Conservation (phyloP, 352 stramenopile species). For the Saprolegnia parasitica region DNA sequence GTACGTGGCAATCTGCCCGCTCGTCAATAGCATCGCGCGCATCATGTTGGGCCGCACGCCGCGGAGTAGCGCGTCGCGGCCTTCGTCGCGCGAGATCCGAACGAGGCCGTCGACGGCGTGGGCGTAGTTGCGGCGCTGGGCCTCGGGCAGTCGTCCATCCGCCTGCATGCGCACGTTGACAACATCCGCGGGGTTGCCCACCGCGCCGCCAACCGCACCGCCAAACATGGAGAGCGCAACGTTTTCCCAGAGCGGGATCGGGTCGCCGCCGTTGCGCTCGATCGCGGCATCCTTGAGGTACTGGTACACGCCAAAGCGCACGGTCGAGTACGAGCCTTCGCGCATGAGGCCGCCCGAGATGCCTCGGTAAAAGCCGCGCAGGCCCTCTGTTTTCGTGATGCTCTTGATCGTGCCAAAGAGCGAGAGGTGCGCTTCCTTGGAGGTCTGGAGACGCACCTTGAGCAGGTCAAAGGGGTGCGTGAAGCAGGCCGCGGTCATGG, state of each 20-base stretch:
- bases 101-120: conserved; percentile 68
- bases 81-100: conserved; percentile 62
- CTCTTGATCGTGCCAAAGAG: conserved; percentile 46
- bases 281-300: conserved; percentile 75
- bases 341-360: conserved; percentile 75
- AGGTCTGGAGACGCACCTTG: conserved; percentile 79
- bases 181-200: conserved; percentile 74
- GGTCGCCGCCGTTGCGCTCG: conserved; percentile 51
- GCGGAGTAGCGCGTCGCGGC: conserved; percentile 52
- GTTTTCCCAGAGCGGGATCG: conserved; percentile 68
- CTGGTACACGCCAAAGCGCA: conserved; percentile 81
- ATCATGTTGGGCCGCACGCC: conserved; percentile 81
- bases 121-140: conserved; percentile 76
- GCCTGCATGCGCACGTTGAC: conserved; percentile 84
- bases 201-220: conserved; percentile 55
- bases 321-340: conserved; percentile 80
- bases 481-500: conserved; percentile 81
- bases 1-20: conserved; percentile 78
- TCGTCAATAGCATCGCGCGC: conserved; percentile 76
- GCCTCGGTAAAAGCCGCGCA: conserved; percentile 69
- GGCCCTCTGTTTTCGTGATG: conserved; percentile 60
- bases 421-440: conserved; percentile 61
- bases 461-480: conserved; percentile 81
- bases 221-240: conserved; percentile 62
- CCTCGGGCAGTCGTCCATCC: conserved; percentile 52